These are phyloP conservation scores for Floccularia luteovirens DNA, from an alignment of 768 basidiomycete species.

Conservation along the genomic window DNA sequence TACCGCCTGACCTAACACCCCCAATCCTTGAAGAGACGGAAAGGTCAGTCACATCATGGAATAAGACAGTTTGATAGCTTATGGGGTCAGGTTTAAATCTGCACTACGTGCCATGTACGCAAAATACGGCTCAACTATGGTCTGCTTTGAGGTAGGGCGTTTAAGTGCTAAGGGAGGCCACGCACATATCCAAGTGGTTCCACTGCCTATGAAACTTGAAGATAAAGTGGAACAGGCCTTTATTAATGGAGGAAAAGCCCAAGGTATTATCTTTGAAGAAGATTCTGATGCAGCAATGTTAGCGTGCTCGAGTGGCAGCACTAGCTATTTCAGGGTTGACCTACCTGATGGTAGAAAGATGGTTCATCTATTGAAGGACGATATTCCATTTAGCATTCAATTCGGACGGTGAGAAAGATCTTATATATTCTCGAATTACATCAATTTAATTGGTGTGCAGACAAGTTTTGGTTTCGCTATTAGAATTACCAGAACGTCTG, in stretches of 20 bases:
- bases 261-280: constrained; percentile 69
- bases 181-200: constrained; percentile 85
- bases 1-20: constrained; percentile 68
- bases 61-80: neutral
- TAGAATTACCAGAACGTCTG: constrained; percentile 68
- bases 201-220: constrained; percentile 59
- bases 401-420: constrained; percentile 76
- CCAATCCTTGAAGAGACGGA: constrained; percentile 80
- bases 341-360: constrained; percentile 80
- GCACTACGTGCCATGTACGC: constrained; percentile 69
- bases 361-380: constrained; percentile 78
- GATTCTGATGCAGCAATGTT: constrained; percentile 60
- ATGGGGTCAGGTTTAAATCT: constrained; percentile 59
- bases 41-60: constrained; percentile 32
- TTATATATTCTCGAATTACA: neutral
- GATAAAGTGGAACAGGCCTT: constrained; percentile 68
- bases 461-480: constrained; percentile 71
- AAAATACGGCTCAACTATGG: constrained; percentile 56
- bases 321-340: constrained; percentile 88
- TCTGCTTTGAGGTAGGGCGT: constrained; percentile 86
- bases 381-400: constrained; percentile 79
- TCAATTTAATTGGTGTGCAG: constrained; percentile 28
- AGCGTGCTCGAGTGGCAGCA: constrained; percentile 41
- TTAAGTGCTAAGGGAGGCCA: constrained; percentile 85
- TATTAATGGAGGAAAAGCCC: constrained; percentile 52